Percentiles rank a stretch among this genome's conserved stretches.
Evolutionary conservation across 2,329 filamentous ascomycete species (phyloP).

Genomic region (Fusarium miscanthi): DNA sequence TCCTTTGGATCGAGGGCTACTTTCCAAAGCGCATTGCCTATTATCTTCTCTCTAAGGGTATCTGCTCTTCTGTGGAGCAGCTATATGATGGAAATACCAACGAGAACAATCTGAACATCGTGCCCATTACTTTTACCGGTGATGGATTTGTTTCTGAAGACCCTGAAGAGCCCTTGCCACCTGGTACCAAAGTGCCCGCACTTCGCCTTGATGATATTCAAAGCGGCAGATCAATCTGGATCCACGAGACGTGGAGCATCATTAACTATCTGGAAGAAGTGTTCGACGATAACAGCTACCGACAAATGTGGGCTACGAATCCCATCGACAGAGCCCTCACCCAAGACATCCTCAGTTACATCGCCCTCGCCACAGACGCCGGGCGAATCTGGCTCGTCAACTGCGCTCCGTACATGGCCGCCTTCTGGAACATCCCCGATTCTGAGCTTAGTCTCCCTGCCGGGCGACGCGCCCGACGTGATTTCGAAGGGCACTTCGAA

Average conservation of each 20-base stretch:
- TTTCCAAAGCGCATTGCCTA: constrained; percentile 1
- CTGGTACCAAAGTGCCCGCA: neutral
- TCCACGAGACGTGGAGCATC: neutral
- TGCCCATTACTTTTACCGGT: neutral
- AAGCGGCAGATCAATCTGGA: neutral
- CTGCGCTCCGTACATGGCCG: neutral
- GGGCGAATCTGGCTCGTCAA: neutral
- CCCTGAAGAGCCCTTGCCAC: neutral
- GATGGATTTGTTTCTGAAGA: neutral
- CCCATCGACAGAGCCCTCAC: neutral
- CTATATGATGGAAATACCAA: neutral
- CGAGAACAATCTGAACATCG: neutral
- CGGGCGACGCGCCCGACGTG: neutral
- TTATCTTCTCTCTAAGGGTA: neutral
- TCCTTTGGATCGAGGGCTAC: constrained; percentile 1
- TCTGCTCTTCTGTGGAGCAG: neutral
- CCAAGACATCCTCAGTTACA: neutral
- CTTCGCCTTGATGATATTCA: neutral
- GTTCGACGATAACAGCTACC: fast-evolving
- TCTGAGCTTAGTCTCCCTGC: neutral
- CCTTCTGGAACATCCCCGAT: neutral
- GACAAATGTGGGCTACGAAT: neutral
- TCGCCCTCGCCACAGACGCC: neutral
- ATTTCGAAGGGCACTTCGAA: neutral
- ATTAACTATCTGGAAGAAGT: neutral